phyloP scores from a whole-genome alignment of 345 rosid genomes.

The Boechera stricta region DNA sequence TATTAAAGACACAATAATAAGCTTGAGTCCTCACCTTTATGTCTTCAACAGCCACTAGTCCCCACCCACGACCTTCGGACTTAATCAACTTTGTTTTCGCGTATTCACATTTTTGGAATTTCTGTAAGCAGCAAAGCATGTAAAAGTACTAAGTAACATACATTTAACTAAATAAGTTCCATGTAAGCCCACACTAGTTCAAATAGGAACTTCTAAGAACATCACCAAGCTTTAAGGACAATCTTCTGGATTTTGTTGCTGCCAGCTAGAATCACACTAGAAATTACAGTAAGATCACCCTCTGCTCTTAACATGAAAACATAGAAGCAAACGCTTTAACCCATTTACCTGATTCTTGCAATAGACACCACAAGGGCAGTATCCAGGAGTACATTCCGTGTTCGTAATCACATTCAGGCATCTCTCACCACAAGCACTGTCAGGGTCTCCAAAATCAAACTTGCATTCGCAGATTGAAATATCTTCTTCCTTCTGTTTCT shows the following conservation, averaged over 20 bases:
- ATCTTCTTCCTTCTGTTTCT: slow-evolving; percentile 94
- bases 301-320: slow-evolving; percentile 2
- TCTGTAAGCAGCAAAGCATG: slow-evolving; percentile 50
- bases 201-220: neutral
- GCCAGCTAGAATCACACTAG: neutral
- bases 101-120: slow-evolving; percentile 82
- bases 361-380: slow-evolving; percentile 72
- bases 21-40: slow-evolving; percentile 62
- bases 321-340: neutral
- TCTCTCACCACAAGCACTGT: slow-evolving; percentile 85
- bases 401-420: slow-evolving; percentile 88
- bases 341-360: slow-evolving; percentile 81
- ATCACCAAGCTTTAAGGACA: neutral
- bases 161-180: neutral
- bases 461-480: slow-evolving; percentile 84
- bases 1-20: slow-evolving; percentile 11
- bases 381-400: slow-evolving; percentile 88
- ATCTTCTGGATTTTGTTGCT: neutral
- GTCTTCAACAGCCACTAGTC: slow-evolving; percentile 81
- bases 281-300: neutral
- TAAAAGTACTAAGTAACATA: slow-evolving; percentile 26
- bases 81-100: slow-evolving; percentile 73
- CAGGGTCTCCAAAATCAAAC: slow-evolving; percentile 68
- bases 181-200: neutral
- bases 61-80: slow-evolving; percentile 91